Percentiles rank a stretch among this genome's conserved stretches.
Conservation (phyloP, 1,284 basidiomycete species). For the Sparassis latifolia region DNA sequence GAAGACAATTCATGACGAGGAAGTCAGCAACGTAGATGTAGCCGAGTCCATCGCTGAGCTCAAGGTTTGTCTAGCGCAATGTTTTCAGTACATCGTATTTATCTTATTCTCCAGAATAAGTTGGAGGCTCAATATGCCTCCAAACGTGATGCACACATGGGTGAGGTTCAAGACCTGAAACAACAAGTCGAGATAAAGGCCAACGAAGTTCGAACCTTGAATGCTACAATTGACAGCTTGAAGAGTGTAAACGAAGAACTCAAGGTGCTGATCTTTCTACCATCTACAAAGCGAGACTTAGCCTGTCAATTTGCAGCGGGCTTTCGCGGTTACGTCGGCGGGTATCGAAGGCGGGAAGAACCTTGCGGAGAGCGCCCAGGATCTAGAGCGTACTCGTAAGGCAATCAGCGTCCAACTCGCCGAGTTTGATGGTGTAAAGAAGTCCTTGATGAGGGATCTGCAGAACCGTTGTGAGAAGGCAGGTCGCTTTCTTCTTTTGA, state of each 20-base stretch:
- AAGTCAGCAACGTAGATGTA: conserved; percentile 72
- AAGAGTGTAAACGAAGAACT: conserved; percentile 98
- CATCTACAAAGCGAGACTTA: conserved; percentile 5
- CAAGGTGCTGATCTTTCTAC: conserved; percentile 54
- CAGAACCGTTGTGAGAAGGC: conserved; percentile 99
- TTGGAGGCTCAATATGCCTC: conserved; percentile 91
- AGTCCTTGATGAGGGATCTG: conserved; percentile 96
- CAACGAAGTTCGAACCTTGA: conserved; percentile 82
- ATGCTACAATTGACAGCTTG: conserved; percentile 86
- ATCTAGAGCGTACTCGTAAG: conserved; percentile 95
- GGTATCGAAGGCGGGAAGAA: conserved; percentile 96
- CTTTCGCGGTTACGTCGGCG: conserved; percentile 93
- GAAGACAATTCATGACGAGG: conserved; percentile 81
- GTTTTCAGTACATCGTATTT: not conserved
- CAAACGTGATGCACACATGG: conserved; percentile 84
- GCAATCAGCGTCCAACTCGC: conserved; percentile 95
- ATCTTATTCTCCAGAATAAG: conserved; percentile 58
- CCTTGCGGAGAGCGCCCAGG: conserved; percentile 92
- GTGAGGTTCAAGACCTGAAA: conserved; percentile 86
- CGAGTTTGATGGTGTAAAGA: conserved; percentile 98
- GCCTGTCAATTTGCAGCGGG: conserved; percentile 53
- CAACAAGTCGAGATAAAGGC: conserved; percentile 86
- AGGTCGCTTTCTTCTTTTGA: conserved; percentile 14
- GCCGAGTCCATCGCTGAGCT: conserved; percentile 84
- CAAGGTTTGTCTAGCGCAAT: conserved; percentile 53